Evolutionary conservation across 805 yeast genomes (phyloP).

Genomic region (Candida glaebosa): DNA sequence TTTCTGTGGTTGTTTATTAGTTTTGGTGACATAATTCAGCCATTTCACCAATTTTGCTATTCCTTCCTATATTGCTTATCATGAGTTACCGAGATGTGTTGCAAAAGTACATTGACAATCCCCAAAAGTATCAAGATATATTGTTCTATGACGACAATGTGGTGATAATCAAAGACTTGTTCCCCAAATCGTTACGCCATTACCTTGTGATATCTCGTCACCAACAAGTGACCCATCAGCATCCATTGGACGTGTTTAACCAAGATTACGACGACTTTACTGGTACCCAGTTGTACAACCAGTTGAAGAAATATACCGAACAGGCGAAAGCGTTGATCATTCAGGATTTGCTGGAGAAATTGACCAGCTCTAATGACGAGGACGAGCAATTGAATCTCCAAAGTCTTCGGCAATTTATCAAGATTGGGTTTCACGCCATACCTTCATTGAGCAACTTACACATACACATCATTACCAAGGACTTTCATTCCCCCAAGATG

Average conservation of each 20-base stretch:
- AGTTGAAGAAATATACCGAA: conserved; percentile 29
- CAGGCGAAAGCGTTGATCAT: conserved; percentile 30
- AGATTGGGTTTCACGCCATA: conserved; percentile 63
- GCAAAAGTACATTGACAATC: conserved; percentile 44
- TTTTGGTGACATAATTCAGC: background rate
- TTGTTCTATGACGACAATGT: conserved; percentile 52
- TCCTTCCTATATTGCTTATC: too few species aligned
- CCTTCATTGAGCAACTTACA: conserved; percentile 73
- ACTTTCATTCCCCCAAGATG: conserved; percentile 50
- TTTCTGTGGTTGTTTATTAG: too few species aligned
- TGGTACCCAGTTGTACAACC: conserved; percentile 20
- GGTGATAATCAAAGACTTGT: conserved; percentile 56
- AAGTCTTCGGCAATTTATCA: conserved; percentile 30
- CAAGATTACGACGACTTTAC: conserved; percentile 14
- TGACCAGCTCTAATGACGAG: conserved; percentile 11
- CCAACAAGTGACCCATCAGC: conserved; percentile 32
- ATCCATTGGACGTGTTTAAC: conserved; percentile 52
- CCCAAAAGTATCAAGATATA: conserved; percentile 32
- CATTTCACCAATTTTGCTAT: background rate
- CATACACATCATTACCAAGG: conserved; percentile 67
- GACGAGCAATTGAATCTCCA: conserved; percentile 1
- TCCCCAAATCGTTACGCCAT: conserved; percentile 63
- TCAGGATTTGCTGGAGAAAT: conserved; percentile 23
- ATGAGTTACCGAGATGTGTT: conserved; percentile 53
- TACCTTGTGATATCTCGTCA: conserved; percentile 58